phyloP scores from a whole-genome alignment of 139 green algal genomes.

The Chlorella sp. region DNA sequence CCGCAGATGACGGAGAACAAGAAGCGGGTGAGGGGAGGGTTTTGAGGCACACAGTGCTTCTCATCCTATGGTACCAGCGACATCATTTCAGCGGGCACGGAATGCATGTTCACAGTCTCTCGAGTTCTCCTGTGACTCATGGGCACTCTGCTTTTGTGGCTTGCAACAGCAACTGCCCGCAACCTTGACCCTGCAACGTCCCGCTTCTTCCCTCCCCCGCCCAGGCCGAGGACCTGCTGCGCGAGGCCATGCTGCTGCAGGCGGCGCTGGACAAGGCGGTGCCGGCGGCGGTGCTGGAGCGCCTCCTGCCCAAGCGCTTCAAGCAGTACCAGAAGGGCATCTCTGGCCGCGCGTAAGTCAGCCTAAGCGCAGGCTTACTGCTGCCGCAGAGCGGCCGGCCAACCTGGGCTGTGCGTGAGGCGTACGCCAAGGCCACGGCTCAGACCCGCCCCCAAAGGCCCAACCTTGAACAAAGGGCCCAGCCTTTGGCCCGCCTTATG shows the following conservation, averaged over 20 bases:
- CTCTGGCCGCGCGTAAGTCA: not conserved
- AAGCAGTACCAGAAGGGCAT: constrained; percentile 85
- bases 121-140: no score
- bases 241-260: constrained; percentile 62
- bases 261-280: constrained; percentile 39
- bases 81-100: no score
- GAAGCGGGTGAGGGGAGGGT: constrained; percentile 56
- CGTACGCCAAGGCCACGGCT: no score
- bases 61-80: no score
- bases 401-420: no score
- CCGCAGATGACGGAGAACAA: constrained; percentile 87
- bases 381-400: not conserved
- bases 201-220: no score
- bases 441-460: no score
- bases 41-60: no score
- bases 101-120: no score
- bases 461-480: no score
- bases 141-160: not conserved
- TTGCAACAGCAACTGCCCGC: not conserved
- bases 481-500: no score
- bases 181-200: not conserved
- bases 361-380: not conserved
- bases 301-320: constrained; percentile 84
- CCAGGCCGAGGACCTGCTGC: constrained; percentile 81
- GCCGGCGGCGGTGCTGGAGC: constrained; percentile 67